Conservation (phyloP, 1,284 basidiomycete species). For the Exsudoporus floridanus region DNA sequence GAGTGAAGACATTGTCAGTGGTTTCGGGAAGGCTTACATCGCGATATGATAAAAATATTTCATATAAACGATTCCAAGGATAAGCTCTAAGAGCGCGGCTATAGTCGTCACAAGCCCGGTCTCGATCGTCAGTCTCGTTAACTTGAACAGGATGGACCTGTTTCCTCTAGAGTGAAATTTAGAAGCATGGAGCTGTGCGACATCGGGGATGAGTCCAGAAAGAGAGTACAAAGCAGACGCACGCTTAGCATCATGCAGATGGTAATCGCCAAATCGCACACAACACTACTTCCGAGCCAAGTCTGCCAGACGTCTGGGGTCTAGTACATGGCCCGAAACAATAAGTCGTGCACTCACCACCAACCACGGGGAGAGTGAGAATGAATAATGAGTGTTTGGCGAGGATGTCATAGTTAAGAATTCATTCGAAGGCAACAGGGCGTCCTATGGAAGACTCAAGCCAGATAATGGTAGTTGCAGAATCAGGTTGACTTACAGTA, state of each 20-base stretch:
- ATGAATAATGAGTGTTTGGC: not conserved
- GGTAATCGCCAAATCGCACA: slow-evolving; percentile 23
- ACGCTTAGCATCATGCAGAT: slow-evolving; percentile 5
- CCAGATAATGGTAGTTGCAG: not conserved
- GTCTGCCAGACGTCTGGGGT: slow-evolving; percentile 6
- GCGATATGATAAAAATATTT: slow-evolving; percentile 20
- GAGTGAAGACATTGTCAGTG: not conserved
- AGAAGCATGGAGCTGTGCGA: slow-evolving; percentile 16
- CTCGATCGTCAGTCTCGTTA: slow-evolving; percentile 26
- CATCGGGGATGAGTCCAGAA: not conserved
- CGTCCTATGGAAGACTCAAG: not conserved
- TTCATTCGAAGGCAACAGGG: not conserved
- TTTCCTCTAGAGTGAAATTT: not conserved
- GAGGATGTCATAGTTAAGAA: not conserved
- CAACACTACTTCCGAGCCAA: slow-evolving; percentile 23
- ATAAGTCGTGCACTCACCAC: not conserved
- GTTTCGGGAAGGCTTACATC: slow-evolving; percentile 14
- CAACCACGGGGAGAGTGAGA: not conserved
- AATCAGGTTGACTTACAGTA: not conserved
- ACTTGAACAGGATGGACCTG: slow-evolving; percentile 5
- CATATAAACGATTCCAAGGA: slow-evolving; percentile 8
- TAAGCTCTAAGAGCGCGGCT: slow-evolving; percentile 21
- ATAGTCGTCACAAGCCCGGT: slow-evolving; percentile 25
- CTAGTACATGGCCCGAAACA: too few relatives aligned
- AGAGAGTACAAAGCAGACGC: too few relatives aligned